phyloP scores from a whole-genome alignment of 805 yeast species.

The Ogataea corticis region DNA sequence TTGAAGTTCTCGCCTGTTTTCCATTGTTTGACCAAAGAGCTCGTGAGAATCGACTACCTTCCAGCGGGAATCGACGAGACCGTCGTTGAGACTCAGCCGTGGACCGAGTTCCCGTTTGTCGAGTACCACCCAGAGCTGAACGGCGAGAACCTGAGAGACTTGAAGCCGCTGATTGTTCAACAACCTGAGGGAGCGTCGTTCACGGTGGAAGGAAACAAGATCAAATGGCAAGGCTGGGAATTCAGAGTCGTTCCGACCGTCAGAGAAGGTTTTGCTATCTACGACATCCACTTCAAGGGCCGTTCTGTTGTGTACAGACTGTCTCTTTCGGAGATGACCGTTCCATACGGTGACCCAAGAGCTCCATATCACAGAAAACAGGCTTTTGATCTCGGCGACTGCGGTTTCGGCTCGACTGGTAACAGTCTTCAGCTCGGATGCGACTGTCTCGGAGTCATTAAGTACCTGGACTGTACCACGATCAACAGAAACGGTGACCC shows the following conservation, averaged over 20 bases:
- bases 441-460: slow-evolving; percentile 79
- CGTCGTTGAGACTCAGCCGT: slow-evolving; percentile 54
- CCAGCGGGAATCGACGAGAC: slow-evolving; percentile 71
- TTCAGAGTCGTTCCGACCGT: slow-evolving; percentile 68
- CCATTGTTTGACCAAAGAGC: slow-evolving; percentile 58
- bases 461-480: slow-evolving; percentile 65
- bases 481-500: slow-evolving; percentile 62
- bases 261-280: slow-evolving; percentile 78
- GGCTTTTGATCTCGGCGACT: slow-evolving; percentile 84
- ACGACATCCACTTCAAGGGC: slow-evolving; percentile 73
- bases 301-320: slow-evolving; percentile 74
- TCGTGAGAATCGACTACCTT: slow-evolving; percentile 69
- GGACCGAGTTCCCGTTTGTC: slow-evolving; percentile 59
- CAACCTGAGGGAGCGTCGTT: slow-evolving; percentile 86
- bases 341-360: slow-evolving; percentile 85
- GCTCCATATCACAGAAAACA: slow-evolving; percentile 83
- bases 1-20: slow-evolving; percentile 74
- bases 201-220: slow-evolving; percentile 55
- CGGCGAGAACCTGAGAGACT: slow-evolving; percentile 53
- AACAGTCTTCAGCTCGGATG: slow-evolving; percentile 72
- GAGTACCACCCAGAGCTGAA: slow-evolving; percentile 76
- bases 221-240: slow-evolving; percentile 84
- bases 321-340: slow-evolving; percentile 81
- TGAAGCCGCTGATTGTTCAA: slow-evolving; percentile 65
- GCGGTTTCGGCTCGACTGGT: slow-evolving; percentile 77